phyloP scores from a whole-genome alignment of 768 basidiomycete species.

The Epithele typhae region DNA sequence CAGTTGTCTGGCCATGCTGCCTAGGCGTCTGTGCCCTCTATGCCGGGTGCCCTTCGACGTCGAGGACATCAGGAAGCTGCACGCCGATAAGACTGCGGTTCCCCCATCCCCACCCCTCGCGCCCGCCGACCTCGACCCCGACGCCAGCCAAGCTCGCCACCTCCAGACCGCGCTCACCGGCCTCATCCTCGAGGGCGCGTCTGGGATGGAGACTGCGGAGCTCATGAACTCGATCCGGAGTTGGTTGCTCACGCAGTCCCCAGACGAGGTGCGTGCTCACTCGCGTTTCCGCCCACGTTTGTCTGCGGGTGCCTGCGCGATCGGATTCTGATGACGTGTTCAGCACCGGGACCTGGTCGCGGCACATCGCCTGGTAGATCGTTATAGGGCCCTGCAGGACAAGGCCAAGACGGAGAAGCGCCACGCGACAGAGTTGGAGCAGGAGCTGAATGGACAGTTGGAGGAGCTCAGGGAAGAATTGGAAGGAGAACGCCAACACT shows the following conservation, averaged over 20 bases:
- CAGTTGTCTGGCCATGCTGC: constrained; percentile 55
- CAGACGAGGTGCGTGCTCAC: constrained; percentile 17
- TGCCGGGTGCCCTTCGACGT: constrained; percentile 54
- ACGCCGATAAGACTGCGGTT: constrained; percentile 47
- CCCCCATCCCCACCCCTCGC: constrained; percentile 8
- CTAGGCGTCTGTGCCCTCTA: constrained; percentile 52
- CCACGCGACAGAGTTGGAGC: constrained; percentile 9
- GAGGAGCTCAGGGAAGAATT: background rate
- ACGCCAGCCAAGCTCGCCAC: constrained; percentile 38
- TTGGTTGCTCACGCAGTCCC: constrained; percentile 20
- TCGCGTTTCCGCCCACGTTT: background rate
- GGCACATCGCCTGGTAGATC: constrained; percentile 18
- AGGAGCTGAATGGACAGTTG: background rate
- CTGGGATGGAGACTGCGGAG: constrained; percentile 14
- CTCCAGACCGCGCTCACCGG: constrained; percentile 50
- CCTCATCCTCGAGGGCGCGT: constrained; percentile 51
- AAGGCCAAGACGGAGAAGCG: constrained; percentile 14
- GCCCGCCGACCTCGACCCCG: constrained; percentile 11
- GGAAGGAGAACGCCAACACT: background rate
- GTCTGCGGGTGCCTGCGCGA: too few relatives aligned
- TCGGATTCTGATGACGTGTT: background rate
- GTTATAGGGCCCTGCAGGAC: constrained; percentile 5
- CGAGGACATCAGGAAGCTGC: constrained; percentile 47
- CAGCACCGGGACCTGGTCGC: constrained; percentile 24
- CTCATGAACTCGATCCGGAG: constrained; percentile 18